Base-by-base conservation (phyloP, 2,329 filamentous ascomycete species). In the Exophiala spinifera region DNA sequence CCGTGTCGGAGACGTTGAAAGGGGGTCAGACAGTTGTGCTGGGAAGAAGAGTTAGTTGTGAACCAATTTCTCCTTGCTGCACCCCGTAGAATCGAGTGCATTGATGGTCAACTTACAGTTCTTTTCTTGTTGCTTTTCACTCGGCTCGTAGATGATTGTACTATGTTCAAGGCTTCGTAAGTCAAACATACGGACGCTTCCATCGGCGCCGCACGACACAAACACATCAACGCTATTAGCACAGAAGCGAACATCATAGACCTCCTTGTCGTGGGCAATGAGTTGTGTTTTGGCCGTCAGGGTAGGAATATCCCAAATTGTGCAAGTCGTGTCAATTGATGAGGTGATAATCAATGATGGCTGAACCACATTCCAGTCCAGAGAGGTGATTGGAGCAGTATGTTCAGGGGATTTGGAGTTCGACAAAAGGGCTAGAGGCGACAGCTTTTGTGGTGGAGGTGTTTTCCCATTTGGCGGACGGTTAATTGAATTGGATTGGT, bases 401-500 rank as follows among this genome's bases (percentile, higher is more conserved):
- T 99, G 95, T 67, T 99, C 94, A 3, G 94, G 94, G 0, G 94
- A 97, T 75, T 99, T 99, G 25, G 91, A 96, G 73, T 99, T 99
- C 31, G 92, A 97, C 14, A 99, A 79, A 49, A 99, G 79, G 0
- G 94, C 94, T 48, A 99, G 77, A 3, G 94, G 94, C 4, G 92
- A 96, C 42, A 99, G 79, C 72, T 99, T 99, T 21, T 83, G 79
- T n/a, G 72, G 83, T 76, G 71, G 85, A 68, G 67, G 82, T 68
- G 72, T 81, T 64, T 68, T 85, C 70, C 71, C 85, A 78, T 78
- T 58, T 17, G 83, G 85, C 10, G 74, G 82, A 70, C 78, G 82
- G 65, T 79, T 86, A 60, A 88, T 87, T 15, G 81, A 92, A 67
- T 85, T 90, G 61, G 82, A 62, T 69, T 66, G 89, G 39, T 59